Evolutionary conservation across 805 yeast species (phyloP).

Genomic region (Myxozyma udenii): DNA sequence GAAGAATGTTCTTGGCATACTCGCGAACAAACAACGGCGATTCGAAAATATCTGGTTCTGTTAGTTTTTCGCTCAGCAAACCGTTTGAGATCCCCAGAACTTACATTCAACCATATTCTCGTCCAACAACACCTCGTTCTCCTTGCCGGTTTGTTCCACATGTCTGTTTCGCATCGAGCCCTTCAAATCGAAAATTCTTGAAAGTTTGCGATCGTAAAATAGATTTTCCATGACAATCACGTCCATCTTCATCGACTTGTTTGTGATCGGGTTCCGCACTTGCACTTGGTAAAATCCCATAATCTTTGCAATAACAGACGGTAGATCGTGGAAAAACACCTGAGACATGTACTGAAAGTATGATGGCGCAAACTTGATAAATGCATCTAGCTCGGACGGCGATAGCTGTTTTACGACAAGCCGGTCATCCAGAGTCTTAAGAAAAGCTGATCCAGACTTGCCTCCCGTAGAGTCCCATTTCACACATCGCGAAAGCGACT

Average conservation of each 20-base stretch:
- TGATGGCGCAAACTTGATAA: conserved; percentile 92
- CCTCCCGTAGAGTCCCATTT: conserved; percentile 98
- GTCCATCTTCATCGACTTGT: conserved; percentile 79
- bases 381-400: conserved; percentile 85
- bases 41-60: conserved; percentile 64
- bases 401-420: conserved; percentile 86
- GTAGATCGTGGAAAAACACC: conserved; percentile 89
- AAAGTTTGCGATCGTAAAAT: conserved; percentile 76
- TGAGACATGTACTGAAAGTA: conserved; percentile 95
- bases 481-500: conserved; percentile 86
- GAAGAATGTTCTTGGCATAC: conserved; percentile 76
- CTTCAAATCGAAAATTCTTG: conserved; percentile 88
- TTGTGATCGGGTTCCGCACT: conserved; percentile 72
- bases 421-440: conserved; percentile 87
- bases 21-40: conserved; percentile 92
- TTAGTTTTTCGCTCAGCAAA: neutral
- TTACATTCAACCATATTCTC: conserved; percentile 92
- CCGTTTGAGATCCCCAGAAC: neutral
- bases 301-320: conserved; percentile 90
- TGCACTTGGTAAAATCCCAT: conserved; percentile 95
- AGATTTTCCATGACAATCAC: conserved; percentile 93
- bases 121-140: conserved; percentile 88
- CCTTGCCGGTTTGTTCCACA: conserved; percentile 93
- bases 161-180: conserved; percentile 98
- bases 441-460: conserved; percentile 89